Evolutionary conservation across 2,329 filamentous ascomycete genomes (phyloP), one percentile per base, ranked within the genome.

Genomic region (Penicillium thymicola): DNA sequence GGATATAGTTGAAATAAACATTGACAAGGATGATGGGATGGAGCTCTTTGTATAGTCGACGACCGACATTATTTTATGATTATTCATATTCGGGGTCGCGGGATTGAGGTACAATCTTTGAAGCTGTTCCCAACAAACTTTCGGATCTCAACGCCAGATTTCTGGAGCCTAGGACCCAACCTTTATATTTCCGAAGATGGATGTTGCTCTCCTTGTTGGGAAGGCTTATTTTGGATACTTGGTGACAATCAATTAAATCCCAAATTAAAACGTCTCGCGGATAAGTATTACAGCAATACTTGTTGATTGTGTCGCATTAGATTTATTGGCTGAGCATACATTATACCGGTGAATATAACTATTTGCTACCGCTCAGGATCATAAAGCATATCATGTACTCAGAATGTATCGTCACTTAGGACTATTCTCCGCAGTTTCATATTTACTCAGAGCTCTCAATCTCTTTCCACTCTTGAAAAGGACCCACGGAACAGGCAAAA

Each of bases 401-500:
- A 13, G 5, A 9, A 3, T 10, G 28, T 18, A 38, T 1, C 10
- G 16, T 27, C 13, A 23, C 23, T 48, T 37, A 10, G 27, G 5
- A 21, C n/a, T 18, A 30, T 13, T 23, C 13, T 51, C 40, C 18
- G 16, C 43, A 4, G 45, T 57, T 14, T 61, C 58, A 49, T 58
- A 62, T 38, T 54, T 61, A 44, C 62, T 64, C 37, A 61, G 10
- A 16, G 16, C 32, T 27, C 62, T 56, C 13, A 63, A 23, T 7
- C 48, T 61, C 23, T 53, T 50, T 9, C 84, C 84, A 55, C 72
- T 82, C 0, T 71, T 58, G 53, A 80, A 85, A 66, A 77, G 72
- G 5, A 75, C 47, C 65, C 73, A 77, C 1, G 77, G 77, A 49
- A 78, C 72, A 1, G 74, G 72, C 37, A 77, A 71, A 54, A 81